Evolutionary conservation across 2,329 filamentous ascomycete species (phyloP), one percentile per base, ranked within the genome.

Genomic region (Diplodia corticola): DNA sequence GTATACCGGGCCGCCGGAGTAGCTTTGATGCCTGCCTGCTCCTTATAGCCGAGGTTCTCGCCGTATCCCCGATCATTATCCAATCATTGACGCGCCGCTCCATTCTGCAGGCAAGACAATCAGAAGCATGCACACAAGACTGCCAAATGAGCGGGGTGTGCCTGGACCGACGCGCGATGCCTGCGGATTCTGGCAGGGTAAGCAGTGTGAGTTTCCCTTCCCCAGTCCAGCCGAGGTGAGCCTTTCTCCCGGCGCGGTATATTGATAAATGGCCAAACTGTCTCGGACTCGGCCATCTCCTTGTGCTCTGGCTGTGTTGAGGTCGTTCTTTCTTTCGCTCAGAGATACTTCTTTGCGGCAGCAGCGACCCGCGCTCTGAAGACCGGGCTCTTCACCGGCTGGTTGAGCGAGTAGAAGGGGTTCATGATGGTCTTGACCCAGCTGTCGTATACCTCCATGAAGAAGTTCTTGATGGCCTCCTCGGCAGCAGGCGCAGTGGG

Each of bases 371-470:
- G 87, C 65, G 86, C 83, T 70, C 91, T 85, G 77, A 99, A 99
- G 1, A 97, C 86, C 0, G 92, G 91, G 78, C 93, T 98, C 75
- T 85, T 88, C 63, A 99, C 89, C 71, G 91, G 89, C 84, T 91
- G 91, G 70, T 96, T 94, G 65, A 90, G 87, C 64, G 86, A 85
- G 81, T 97, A 98, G 78, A 99, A 99, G 0, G 95, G 95, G 75
- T 88, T 98, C 95, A 99, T 98, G 67, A 93, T 88, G 13, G 93
- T 91, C 84, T 99, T 99, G 70, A 97, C 87, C 89, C 94, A 99
- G 71, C 89, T 92, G 80, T 99, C 95, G 80, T 97, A 98, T 13
- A 97, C 91, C 76, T 99, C 95, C 17, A 86, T 85, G 81, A 99
- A 97, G 81, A 98, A 99, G 79, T 92, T 92, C 76, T 92, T 89